Conservation (phyloP, 352 stramenopile genomes). For the Phytophthora fragariae region DNA sequence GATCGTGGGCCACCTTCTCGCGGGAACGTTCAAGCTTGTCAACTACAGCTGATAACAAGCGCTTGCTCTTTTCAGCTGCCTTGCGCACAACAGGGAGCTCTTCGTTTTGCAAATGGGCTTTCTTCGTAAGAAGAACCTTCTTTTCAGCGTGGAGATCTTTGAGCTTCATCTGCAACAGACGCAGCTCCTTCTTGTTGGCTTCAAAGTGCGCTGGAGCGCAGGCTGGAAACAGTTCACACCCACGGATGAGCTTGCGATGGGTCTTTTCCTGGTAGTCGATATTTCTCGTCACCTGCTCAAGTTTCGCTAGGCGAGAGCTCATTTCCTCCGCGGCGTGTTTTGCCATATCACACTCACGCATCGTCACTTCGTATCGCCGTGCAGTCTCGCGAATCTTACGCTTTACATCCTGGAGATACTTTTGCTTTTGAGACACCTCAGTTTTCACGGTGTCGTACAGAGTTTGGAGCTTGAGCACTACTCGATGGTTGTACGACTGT, state of each 20-base stretch:
- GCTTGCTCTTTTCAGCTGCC: conserved; percentile 67
- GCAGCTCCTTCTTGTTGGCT: conserved; percentile 71
- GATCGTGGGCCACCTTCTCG: conserved; percentile 74
- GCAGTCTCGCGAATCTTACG: conserved; percentile 72
- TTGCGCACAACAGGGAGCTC: conserved; percentile 65
- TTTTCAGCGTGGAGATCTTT: conserved; percentile 76
- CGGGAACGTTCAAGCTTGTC: conserved; percentile 69
- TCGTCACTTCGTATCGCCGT: conserved; percentile 65
- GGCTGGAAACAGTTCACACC: conserved; percentile 70
- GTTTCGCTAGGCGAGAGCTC: conserved; percentile 67
- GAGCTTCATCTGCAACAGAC: conserved; percentile 73
- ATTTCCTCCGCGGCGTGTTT: conserved; percentile 81
- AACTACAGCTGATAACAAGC: conserved; percentile 67
- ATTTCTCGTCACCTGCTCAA: conserved; percentile 64
- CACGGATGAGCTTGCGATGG: conserved; percentile 70
- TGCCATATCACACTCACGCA: conserved; percentile 84
- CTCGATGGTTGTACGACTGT: conserved; percentile 80
- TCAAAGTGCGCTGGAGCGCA: conserved; percentile 71
- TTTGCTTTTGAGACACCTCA: conserved; percentile 71
- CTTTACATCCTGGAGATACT: conserved; percentile 63
- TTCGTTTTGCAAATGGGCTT: conserved; percentile 60
- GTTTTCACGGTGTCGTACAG: conserved; percentile 70
- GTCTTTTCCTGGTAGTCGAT: conserved; percentile 81
- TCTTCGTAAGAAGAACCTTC: conserved; percentile 71
- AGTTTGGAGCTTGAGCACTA: conserved; percentile 81